Base-by-base conservation (phyloP, 1,284 basidiomycete species). In the Leccinum ponderosum region DNA sequence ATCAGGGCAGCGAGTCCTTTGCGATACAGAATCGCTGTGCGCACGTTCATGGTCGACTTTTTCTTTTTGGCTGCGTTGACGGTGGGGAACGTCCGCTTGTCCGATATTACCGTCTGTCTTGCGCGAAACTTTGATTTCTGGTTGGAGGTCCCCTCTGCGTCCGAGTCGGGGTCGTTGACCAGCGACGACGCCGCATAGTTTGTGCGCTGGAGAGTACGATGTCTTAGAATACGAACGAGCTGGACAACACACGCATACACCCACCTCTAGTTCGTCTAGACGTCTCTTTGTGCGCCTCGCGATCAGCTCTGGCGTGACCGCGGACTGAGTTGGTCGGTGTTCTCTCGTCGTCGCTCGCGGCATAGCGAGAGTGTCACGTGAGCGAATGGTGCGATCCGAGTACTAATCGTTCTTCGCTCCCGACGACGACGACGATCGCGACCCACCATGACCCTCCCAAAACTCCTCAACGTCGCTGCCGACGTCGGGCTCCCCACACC, bases 241-340 rank as follows among this genome's bases (percentile, higher is more conserved):
- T 50, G 12, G 9, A 25, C 5, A 15, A 20, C 31, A 56, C 27
- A 4, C 33, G 33, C 33, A 35, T 35, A 35, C 33, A 35, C 65
- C 0, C 20, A 91, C 91, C 80, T 94, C 91, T 53, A 94, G 86
- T 70, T 94, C 92, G 64, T 91, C 90, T 15, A 94, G 82, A 72
- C 89, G 90, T 53, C 86, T 78, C 74, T 84, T 87, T 17, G 84
- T 89, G 61, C 92, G 84, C 70, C 89, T 91, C 9, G 87, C 84
- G 58, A 93, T 80, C 48, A 89, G 74, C 60, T 91, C 89, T 1
- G 84, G 79, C 15, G 87, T 79, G 25, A 89, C 75, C 7, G 14
- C 7, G 8, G 57, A 60, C 58, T 64, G 56, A 66, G 66, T 44
- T 54, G 55, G 59, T 82, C 83, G 70, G 64, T 80, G 79, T 60